Evolutionary conservation across 176 grass and related monocot genomes (phyloP).

Genomic region (Hsuehochloa calcarea): DNA sequence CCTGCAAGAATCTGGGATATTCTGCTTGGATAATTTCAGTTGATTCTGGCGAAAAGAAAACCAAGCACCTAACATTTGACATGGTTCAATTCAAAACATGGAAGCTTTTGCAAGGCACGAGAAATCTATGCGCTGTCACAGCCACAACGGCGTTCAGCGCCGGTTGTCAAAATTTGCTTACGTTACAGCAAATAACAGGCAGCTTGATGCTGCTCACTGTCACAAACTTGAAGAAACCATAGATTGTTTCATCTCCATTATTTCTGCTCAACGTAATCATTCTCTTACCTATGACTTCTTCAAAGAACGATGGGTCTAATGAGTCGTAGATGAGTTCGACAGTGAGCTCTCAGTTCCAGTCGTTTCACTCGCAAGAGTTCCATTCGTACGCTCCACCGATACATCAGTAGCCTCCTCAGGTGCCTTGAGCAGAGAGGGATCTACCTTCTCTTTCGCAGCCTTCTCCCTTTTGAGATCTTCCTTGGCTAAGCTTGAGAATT

Average conservation of each 20-base stretch:
- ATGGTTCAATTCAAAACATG: neutral
- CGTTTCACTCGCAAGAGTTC: neutral
- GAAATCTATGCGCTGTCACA: neutral
- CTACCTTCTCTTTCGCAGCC: slow-evolving; percentile 32
- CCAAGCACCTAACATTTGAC: neutral
- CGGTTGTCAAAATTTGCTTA: slow-evolving; percentile 38
- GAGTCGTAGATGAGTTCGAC: slow-evolving; percentile 20
- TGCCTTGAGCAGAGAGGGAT: slow-evolving; percentile 25
- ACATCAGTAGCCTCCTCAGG: slow-evolving; percentile 6
- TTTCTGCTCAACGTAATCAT: slow-evolving; percentile 23
- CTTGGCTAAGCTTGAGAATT: slow-evolving; percentile 84
- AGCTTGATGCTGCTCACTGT: neutral
- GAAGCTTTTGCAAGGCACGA: neutral
- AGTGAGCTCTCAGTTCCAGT: slow-evolving; percentile 26
- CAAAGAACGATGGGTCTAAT: slow-evolving; percentile 31
- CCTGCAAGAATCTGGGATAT: neutral
- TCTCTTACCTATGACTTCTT: slow-evolving; percentile 17
- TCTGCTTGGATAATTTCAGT: neutral
- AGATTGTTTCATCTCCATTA: slow-evolving; percentile 27
- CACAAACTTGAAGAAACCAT: slow-evolving; percentile 35
- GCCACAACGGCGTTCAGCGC: slow-evolving; percentile 3
- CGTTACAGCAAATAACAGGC: slow-evolving; percentile 25
- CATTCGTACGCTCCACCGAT: slow-evolving; percentile 41
- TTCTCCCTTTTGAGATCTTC: slow-evolving; percentile 51
- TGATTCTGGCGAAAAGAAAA: neutral